These are phyloP conservation scores for Fusarium chlamydosporum DNA, from an alignment of 2,329 filamentous ascomycete genomes.

Conservation along the genomic window DNA sequence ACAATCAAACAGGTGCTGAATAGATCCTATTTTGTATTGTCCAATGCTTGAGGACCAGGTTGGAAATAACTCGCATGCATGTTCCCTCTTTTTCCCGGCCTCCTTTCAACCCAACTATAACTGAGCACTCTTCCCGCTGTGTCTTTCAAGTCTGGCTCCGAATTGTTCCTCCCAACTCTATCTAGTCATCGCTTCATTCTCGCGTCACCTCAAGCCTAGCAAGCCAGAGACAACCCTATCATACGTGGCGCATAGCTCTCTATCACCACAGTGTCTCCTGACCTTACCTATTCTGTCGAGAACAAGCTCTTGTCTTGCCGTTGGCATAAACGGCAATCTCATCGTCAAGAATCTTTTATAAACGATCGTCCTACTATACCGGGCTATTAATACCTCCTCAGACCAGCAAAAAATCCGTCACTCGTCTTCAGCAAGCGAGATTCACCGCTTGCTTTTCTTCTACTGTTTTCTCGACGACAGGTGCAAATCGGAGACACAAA, in stretches of 20 bases:
- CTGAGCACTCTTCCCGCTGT: conserved; percentile 18
- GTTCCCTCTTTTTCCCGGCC: conserved; percentile 16
- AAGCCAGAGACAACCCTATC: conserved; percentile 26
- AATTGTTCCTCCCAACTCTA: conserved; percentile 22
- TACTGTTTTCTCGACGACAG: neutral
- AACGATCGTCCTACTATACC: conserved; percentile 21
- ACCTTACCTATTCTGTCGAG: conserved; percentile 41
- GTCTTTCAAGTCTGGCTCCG: neutral
- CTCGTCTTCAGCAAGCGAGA: conserved; percentile 4
- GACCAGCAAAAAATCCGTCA: conserved; percentile 6
- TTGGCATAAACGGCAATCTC: conserved; percentile 29
- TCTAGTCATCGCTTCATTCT: conserved; percentile 17
- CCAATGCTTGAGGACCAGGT: conserved; percentile 9
- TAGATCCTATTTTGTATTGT: conserved; percentile 30
- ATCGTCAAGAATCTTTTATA: conserved; percentile 35
- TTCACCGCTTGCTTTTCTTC: neutral
- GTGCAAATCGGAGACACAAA: neutral
- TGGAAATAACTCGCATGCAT: conserved; percentile 6
- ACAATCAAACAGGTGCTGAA: conserved; percentile 38
- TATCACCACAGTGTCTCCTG: conserved; percentile 24
- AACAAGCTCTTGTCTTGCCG: conserved; percentile 31
- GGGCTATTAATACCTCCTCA: neutral
- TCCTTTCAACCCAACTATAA: conserved; percentile 34
- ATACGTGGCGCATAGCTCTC: conserved; percentile 45
- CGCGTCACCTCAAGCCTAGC: conserved; percentile 16